Percentiles rank a stretch among this genome's conserved stretches.
phyloP scores from a whole-genome alignment of 148 eudicot species.

The Amaranthus hypochondriacus region DNA sequence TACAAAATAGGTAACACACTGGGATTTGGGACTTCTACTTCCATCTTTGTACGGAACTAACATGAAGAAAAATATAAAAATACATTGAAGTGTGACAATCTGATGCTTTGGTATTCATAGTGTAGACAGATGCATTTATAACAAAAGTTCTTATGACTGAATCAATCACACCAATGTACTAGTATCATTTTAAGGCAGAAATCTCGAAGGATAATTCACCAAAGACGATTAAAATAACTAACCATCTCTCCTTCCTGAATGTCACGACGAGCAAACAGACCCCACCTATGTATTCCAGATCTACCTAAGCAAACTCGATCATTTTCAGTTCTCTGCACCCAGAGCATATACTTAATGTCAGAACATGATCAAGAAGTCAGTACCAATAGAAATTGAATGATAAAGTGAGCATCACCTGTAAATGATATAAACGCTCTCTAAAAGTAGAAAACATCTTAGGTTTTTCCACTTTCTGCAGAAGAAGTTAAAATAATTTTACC shows the following conservation, averaged over 20 bases:
- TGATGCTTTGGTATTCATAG: not conserved
- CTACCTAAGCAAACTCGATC: constrained; percentile 94
- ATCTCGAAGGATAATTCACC: not conserved
- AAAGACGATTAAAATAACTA: constrained; percentile 20
- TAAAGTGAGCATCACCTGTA: constrained; percentile 48
- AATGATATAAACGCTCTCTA: constrained; percentile 72
- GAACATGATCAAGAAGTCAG: constrained; percentile 6
- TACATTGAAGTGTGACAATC: not conserved
- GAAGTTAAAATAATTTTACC: constrained; percentile 10
- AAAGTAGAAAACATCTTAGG: constrained; percentile 71
- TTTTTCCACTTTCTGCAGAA: constrained; percentile 59
- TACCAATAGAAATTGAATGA: constrained; percentile 3
- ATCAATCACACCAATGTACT: too few species aligned
- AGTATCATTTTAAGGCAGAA: not conserved
- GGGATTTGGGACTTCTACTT: not conserved
- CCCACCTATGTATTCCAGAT: constrained; percentile 99
- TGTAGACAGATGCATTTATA: not conserved
- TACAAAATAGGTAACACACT: not conserved
- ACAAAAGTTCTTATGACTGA: not conserved
- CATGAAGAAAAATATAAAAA: not conserved
- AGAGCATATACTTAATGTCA: constrained; percentile 15
- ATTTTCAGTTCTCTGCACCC: constrained; percentile 78
- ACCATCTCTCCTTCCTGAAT: constrained; percentile 99
- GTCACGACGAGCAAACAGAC: constrained; percentile 86
- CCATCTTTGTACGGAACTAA: not conserved